Base-by-base conservation (phyloP, 805 yeast species). In the Jamesozyma hellenica region DNA sequence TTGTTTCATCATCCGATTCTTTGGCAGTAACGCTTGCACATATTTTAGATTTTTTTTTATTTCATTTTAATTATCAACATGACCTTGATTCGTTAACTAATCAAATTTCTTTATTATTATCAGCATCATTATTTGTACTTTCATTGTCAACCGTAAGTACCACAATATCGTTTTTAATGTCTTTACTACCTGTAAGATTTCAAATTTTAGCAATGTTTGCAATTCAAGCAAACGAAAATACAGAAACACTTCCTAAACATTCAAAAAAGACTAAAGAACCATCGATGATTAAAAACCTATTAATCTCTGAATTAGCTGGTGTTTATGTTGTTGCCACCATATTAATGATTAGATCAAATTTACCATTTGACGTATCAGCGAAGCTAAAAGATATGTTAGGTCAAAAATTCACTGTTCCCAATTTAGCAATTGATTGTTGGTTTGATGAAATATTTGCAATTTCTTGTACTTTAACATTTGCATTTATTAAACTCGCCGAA, bases 71-170 rank as follows among this genome's bases (percentile, higher is more conserved):
- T 31, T 49, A 59, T 11, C 57, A 63, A 27, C 57, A 61, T 29
- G 66, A 64, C 35, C 53, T 65, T 15, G 65, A 65, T 17, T 53
- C 63, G 3, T 44, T 64, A 2, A 50, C 61, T 4, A 66, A 56
- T 38, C 67, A 63, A 38, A 49, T 66, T 13, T 65, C 68, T 34
- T 67, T 80, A 42, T 45, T 75, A 2, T 52, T 80, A 13, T 75
- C 84, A 1, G 75, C 79, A 10, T 67, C 71, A 13, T 63, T 81
- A 38, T 80, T 81, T 48, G 51, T 74, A 1, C 70, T 81, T 42
- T 77, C 85, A 1, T 69, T 81, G 48, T 76, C 81, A 19, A 79
- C 79, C 40, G 87, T 81, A 1, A 56, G 70, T 35, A 61, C 70
- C 31, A 79, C 88, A 0, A 70, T 80, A 42, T 69, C 74, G 32